These are phyloP conservation scores for Brassica carinata DNA, from an alignment of 345 rosid genomes.

Conservation along the genomic window DNA sequence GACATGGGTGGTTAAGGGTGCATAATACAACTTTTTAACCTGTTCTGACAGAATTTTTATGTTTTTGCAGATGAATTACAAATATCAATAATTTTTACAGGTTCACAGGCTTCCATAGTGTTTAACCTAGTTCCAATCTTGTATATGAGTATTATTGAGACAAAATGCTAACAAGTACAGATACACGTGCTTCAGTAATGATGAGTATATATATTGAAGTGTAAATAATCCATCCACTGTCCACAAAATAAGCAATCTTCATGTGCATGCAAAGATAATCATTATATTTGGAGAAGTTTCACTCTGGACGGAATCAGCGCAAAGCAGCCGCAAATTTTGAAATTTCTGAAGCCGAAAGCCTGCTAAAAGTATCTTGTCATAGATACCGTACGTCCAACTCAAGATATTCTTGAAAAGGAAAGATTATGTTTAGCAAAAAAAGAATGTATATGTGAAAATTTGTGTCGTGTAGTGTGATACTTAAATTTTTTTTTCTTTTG, in stretches of 20 bases:
- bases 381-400: slow-evolving; percentile 27
- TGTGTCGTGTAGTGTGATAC: not conserved
- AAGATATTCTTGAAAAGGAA: not conserved
- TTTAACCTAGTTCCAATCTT: too few relatives aligned
- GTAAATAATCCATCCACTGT: not conserved
- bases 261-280: slow-evolving; percentile 39
- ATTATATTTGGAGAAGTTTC: slow-evolving; percentile 33
- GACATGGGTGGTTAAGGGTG: too few relatives aligned
- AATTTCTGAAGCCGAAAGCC: slow-evolving; percentile 37
- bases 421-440: not conserved
- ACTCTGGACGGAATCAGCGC: slow-evolving; percentile 34
- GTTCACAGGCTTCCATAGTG: too few relatives aligned
- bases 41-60: too few relatives aligned
- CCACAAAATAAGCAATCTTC: slow-evolving; percentile 14
- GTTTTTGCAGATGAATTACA: too few relatives aligned
- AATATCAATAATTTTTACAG: too few relatives aligned
- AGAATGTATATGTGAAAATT: not conserved
- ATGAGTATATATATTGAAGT: not conserved
- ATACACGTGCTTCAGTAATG: slow-evolving; percentile 14
- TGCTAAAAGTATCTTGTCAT: slow-evolving; percentile 15
- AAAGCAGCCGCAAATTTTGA: slow-evolving; percentile 40
- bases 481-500: not conserved
- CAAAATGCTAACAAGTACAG: not conserved
- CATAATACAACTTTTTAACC: too few relatives aligned
- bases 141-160: not conserved